Evolutionary conservation across 345 rosid genomes (phyloP).

Genomic region (Corchorus olitorius): DNA sequence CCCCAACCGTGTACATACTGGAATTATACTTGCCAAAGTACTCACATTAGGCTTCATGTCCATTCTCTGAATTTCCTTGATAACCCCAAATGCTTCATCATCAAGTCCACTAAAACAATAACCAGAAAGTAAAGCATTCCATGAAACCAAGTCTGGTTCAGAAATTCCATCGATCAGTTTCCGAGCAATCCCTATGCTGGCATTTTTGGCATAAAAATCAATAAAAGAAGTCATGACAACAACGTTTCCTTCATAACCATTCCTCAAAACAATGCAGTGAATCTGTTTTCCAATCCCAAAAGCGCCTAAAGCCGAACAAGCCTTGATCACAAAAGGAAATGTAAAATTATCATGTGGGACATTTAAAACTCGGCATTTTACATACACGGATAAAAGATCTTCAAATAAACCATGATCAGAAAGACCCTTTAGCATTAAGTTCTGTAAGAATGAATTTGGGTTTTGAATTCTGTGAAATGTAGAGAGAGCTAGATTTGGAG

Average conservation of each 20-base stretch:
- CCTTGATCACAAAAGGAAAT: constrained; percentile 53
- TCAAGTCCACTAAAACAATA: constrained; percentile 42
- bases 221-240: constrained; percentile 46
- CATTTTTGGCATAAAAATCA: constrained; percentile 51
- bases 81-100: constrained; percentile 37
- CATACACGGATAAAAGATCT: constrained; percentile 37
- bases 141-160: constrained; percentile 48
- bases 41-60: constrained; percentile 43
- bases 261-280: constrained; percentile 48
- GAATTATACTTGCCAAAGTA: constrained; percentile 48
- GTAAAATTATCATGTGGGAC: constrained; percentile 42
- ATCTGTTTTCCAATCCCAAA: constrained; percentile 36
- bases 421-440: constrained; percentile 43
- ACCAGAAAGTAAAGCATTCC: constrained; percentile 57
- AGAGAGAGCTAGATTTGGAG: constrained; percentile 39
- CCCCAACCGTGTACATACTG: constrained; percentile 43
- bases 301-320: constrained; percentile 39
- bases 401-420: constrained; percentile 35
- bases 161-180: constrained; percentile 36
- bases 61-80: constrained; percentile 24
- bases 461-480: constrained; percentile 25
- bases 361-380: constrained; percentile 31
- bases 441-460: constrained; percentile 32
- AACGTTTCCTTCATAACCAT: constrained; percentile 41
- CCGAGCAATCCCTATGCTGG: constrained; percentile 33